Base-by-base conservation (phyloP, 768 basidiomycete genomes). In the Boletus vinaceobasis region DNA sequence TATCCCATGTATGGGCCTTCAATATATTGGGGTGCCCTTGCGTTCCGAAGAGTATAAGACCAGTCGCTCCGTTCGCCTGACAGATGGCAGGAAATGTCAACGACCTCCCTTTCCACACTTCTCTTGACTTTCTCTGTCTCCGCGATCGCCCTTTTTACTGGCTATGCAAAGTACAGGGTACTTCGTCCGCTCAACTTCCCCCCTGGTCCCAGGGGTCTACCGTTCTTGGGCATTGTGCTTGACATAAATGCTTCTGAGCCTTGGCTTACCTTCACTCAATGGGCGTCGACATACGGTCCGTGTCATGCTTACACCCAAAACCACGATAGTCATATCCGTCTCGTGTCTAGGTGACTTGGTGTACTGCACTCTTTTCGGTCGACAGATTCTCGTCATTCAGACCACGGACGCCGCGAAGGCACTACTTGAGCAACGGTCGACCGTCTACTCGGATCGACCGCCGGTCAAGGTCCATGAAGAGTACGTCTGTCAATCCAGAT, bases 391-490 rank as follows among this genome's bases (percentile, higher is more conserved):
- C 33, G 44, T 76, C 39, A 60, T 76, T 13, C 71, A 71, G 47
- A 71, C 65, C 35, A 47, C 53, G 35, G 60, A 67, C 47, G 51
- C 64, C 11, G 75, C 72, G 5, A 69, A 60, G 43, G 71, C 66
- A 40, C 60, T 77, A 1, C 58, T 77, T 19, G 71, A 77, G 21
- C 69, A 71, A 48, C 71, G 74, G 21, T 68, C 71, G 29, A 60
- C 55, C 10, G 57, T 65, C 48, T 77, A 77, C 50, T 75, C 75
- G 11, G 75, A 72, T 55, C 60, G 76, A 19, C 75, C 75, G 2
- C 61, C 64, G 9, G 61, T 73, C 26, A 67, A 57, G 32, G 60
- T 56, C 26, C 57, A 54, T 5, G 58, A 66, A 51, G 67, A 70
- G 68, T 65, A 45, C 17, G 66, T 23, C 48, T 15, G 14, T n/a